These are phyloP conservation scores for Seiridium cupressi DNA, from an alignment of 2,329 filamentous ascomycete species.

Conservation along the genomic window DNA sequence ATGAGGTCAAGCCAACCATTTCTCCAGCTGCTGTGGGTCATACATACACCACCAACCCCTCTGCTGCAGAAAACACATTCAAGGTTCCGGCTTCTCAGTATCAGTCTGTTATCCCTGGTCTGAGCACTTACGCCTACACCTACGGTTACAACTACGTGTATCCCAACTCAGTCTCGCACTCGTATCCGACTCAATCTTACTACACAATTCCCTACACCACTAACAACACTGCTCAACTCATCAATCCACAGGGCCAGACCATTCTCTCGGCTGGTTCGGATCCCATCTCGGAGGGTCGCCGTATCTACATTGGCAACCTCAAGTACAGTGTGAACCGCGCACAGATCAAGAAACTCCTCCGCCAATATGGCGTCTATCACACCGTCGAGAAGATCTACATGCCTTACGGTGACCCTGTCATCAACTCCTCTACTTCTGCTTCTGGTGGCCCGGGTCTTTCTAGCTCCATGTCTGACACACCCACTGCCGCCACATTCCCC, in stretches of 20 bases:
- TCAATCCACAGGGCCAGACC: neutral
- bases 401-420: neutral
- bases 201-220: neutral
- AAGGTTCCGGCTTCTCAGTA: too few relatives aligned
- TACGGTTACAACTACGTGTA: too few relatives aligned
- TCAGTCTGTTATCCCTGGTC: too few relatives aligned
- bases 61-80: too few relatives aligned
- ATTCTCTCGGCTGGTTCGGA: neutral
- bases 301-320: constrained; percentile 12
- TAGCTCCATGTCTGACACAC: neutral
- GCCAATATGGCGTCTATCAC: neutral
- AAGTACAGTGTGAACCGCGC: neutral
- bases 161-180: neutral
- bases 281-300: constrained; percentile 2
- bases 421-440: neutral
- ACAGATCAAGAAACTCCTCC: constrained; percentile 2
- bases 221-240: neutral
- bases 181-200: neutral
- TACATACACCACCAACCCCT: too few relatives aligned
- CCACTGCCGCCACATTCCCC: neutral
- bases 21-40: too few relatives aligned
- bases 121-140: too few relatives aligned
- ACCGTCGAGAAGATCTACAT: constrained; percentile 8
- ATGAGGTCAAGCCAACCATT: too few relatives aligned
- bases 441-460: neutral